Conservation (phyloP, 225 moss, liverwort and hornwort species). For the Physcomitrium patens region DNA sequence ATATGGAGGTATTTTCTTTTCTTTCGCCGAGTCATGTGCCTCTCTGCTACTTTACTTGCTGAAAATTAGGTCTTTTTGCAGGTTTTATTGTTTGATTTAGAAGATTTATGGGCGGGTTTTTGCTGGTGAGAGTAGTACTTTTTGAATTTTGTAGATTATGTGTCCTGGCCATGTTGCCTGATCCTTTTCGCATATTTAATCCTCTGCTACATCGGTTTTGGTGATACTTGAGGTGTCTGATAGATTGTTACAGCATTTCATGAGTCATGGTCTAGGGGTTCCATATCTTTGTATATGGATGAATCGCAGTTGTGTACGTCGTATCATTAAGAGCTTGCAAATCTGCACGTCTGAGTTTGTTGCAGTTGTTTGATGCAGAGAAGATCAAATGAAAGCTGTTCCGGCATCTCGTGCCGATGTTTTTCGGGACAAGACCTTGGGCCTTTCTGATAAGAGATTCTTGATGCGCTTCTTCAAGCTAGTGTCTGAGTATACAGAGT, state of each 20-base stretch:
- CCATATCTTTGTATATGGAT: not conserved
- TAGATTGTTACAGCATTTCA: too few species aligned
- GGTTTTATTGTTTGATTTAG: constrained; percentile 1
- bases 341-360: constrained; percentile 20
- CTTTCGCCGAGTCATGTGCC: constrained; percentile 15
- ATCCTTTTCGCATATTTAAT: too few species aligned
- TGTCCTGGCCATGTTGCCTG: too few species aligned
- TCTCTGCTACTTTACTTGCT: not conserved
- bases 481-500: constrained; percentile 71
- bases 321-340: not conserved
- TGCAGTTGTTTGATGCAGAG: constrained; percentile 34
- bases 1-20: constrained; percentile 67
- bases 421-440: constrained; percentile 82
- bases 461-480: constrained; percentile 99
- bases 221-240: too few species aligned
- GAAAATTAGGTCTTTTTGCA: not conserved
- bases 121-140: too few species aligned
- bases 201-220: too few species aligned
- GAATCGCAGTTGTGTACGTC: not conserved
- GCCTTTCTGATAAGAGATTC: constrained; percentile 86
- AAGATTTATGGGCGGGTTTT: too few species aligned
- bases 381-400: constrained; percentile 66
- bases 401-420: constrained; percentile 94
- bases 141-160: too few species aligned
- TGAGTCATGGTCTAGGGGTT: not conserved